phyloP scores from a whole-genome alignment of 495 filamentous ascomycete genomes.

The Penicillium daleae region DNA sequence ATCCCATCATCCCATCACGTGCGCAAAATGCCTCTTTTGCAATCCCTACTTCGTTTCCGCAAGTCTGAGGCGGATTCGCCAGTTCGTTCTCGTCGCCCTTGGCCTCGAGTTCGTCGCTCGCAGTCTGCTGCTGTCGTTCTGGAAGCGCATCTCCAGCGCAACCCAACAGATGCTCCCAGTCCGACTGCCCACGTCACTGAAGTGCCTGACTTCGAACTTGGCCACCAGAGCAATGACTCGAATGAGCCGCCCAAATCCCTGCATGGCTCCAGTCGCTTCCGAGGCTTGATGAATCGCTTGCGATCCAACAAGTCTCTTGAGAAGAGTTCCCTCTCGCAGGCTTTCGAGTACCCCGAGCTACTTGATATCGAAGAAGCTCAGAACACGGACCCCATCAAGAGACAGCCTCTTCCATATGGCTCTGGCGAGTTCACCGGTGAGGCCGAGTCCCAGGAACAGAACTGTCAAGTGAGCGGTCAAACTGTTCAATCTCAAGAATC shows the following conservation, averaged over 20 bases:
- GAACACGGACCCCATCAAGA: slow-evolving; percentile 10
- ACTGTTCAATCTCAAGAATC: slow-evolving; percentile 38
- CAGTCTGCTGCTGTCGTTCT: slow-evolving; percentile 8
- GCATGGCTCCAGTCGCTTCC: slow-evolving; percentile 21
- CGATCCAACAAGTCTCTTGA: slow-evolving; percentile 16
- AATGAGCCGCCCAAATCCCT: slow-evolving; percentile 1
- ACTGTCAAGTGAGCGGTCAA: slow-evolving; percentile 35
- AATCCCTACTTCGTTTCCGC: slow-evolving; percentile 17
- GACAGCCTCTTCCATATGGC: not conserved
- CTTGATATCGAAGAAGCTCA: not conserved
- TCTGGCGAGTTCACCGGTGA: not conserved
- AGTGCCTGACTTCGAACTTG: not conserved
- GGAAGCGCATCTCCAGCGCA: slow-evolving; percentile 3
- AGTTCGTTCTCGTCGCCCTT: slow-evolving; percentile 14
- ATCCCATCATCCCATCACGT: not conserved
- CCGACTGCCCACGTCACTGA: no score
- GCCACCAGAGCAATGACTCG: not conserved
- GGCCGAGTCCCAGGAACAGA: slow-evolving; percentile 13
- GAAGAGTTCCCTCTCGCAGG: slow-evolving; percentile 8
- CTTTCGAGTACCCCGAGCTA: not conserved
- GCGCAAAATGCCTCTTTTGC: slow-evolving; percentile 23
- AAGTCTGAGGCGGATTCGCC: slow-evolving; percentile 7
- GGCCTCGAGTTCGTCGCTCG: slow-evolving; percentile 14
- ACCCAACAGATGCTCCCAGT: not conserved
- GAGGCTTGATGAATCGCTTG: slow-evolving; percentile 18